These are phyloP conservation scores for Cryptosporidium sp. DNA, from an alignment of 169 alveolate species.

Conservation along the genomic window DNA sequence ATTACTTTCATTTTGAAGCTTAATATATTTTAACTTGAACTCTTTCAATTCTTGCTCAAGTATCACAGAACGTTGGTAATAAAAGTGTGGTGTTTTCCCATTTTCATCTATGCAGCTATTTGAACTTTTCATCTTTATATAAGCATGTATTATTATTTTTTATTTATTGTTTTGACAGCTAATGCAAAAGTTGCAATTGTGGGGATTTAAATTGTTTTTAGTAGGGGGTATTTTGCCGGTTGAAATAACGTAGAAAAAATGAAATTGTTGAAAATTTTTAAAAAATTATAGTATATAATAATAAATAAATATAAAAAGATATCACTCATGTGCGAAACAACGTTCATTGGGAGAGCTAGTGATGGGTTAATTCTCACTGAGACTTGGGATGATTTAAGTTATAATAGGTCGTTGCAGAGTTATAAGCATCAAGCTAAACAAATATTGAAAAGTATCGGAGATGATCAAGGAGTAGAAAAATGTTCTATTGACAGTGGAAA, in stretches of 20 bases:
- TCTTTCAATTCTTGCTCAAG: slow-evolving; percentile 61
- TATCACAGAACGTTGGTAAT: slow-evolving; percentile 48
- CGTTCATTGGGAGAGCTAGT: slow-evolving; percentile 85
- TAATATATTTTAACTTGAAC: background rate
- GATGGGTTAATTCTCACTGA: slow-evolving; percentile 88
- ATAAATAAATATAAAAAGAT: background rate
- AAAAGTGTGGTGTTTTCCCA: slow-evolving; percentile 64
- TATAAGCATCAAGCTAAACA: slow-evolving; percentile 82
- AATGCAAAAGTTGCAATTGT: slow-evolving; percentile 53
- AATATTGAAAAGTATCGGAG: slow-evolving; percentile 74
- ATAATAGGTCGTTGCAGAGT: slow-evolving; percentile 53
- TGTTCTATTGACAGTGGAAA: slow-evolving; percentile 65
- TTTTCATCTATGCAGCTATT: background rate
- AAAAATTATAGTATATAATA: background rate
- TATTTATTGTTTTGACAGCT: background rate
- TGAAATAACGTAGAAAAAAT: background rate
- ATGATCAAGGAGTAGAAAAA: slow-evolving; percentile 35
- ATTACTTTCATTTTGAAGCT: slow-evolving; percentile 24
- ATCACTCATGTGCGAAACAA: slow-evolving; percentile 78
- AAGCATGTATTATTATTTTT: background rate
- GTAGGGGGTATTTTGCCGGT: slow-evolving; percentile 57
- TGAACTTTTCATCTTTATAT: background rate
- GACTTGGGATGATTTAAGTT: slow-evolving; percentile 82
- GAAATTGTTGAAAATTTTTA: background rate
- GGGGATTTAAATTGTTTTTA: slow-evolving; percentile 7